Percentiles rank a stretch among this genome's conserved stretches.
phyloP scores from a whole-genome alignment of 2,329 filamentous ascomycete genomes.

The Pseudogymnoascus sp. region DNA sequence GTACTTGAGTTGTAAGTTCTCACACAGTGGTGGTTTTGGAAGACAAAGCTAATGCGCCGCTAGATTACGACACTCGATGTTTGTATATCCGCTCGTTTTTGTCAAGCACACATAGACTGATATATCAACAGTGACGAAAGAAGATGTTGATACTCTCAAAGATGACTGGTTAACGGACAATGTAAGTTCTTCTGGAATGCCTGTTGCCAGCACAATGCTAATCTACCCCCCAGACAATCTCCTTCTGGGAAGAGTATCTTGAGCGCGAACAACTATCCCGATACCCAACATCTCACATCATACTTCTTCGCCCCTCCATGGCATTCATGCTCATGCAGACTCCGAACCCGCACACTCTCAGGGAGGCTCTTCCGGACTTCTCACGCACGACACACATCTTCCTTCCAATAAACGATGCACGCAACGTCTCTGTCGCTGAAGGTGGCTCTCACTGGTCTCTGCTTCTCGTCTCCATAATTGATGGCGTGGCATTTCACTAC shows the following conservation, averaged over 20 bases:
- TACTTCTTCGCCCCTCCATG: slow-evolving; percentile 88
- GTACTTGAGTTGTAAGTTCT: slow-evolving; percentile 59
- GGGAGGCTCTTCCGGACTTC: slow-evolving; percentile 73
- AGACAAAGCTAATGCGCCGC: neutral
- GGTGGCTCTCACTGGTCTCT: slow-evolving; percentile 93
- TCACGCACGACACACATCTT: slow-evolving; percentile 80
- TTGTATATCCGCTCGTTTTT: slow-evolving; percentile 22
- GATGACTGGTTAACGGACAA: slow-evolving; percentile 97
- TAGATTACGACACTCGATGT: slow-evolving; percentile 60
- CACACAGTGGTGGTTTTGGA: neutral
- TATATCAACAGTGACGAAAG: slow-evolving; percentile 61
- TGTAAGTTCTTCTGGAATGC: slow-evolving; percentile 41
- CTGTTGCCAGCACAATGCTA: neutral
- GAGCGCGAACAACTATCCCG: slow-evolving; percentile 78
- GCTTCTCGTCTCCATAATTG: slow-evolving; percentile 78
- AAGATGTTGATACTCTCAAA: slow-evolving; percentile 82
- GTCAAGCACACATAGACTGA: slow-evolving; percentile 14
- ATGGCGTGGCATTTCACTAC: slow-evolving; percentile 93
- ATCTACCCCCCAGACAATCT: slow-evolving; percentile 62
- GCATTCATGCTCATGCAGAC: slow-evolving; percentile 82
- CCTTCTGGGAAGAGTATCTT: slow-evolving; percentile 96
- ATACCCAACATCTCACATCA: slow-evolving; percentile 76
- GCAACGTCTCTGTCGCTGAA: slow-evolving; percentile 68
- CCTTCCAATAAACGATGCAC: slow-evolving; percentile 86
- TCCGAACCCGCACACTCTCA: slow-evolving; percentile 45